Base-by-base conservation (phyloP, 2,329 filamentous ascomycete genomes). In the Neocatenulostroma microsporum region DNA sequence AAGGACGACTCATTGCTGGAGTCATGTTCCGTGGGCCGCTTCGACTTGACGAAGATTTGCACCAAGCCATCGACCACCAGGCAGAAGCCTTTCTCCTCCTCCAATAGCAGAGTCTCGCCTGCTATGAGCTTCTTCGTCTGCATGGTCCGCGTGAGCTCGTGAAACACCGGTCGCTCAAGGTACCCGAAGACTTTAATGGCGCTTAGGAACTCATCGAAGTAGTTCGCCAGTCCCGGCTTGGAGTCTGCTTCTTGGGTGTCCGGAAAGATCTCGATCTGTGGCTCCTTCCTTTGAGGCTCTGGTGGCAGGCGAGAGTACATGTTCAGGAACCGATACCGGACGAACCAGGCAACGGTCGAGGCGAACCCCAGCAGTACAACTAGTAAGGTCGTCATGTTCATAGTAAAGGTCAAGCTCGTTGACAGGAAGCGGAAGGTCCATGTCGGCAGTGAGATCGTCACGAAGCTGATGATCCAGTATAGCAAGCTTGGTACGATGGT, bases 141-240 rank as follows among this genome's bases (percentile, higher is more conserved):
- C 91, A 98, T 98, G 41, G 88, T 95, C 41, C 91, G 74, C 0
- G 91, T 98, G 51, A 98, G 74, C 63, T 98, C 91, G 56, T 98
- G 93, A 55, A 98, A 98, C 27, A 98, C 91, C 0, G 91, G 87
- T 18, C 91, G 78, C 60, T 98, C 91, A 28, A 98, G 69, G 56
- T 96, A 98, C 7, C 91, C 91, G 63, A 98, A 98, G 40, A 98
- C 91, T 62, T 96, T 98, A 67, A 98, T 98, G 20, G 93, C 91
- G 57, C 88, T 96, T 15, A 98, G 69, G 52, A 98, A 98, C 60
- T 98, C 93, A 62, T 98, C 91, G 18, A 98, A 72, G 51, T 98
- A 98, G 58, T 88, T 98, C n/a, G 86, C 80, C 29, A 98, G 69
- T 0, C 89, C 91, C 1, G 87, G 80, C 61, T 98, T 98, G 20